A percentile compares a stretch with the other conserved stretches of the same genome.
Evolutionary conservation across 2,329 filamentous ascomycete genomes (phyloP).

Genomic region (Thielaviopsis punctulata): DNA sequence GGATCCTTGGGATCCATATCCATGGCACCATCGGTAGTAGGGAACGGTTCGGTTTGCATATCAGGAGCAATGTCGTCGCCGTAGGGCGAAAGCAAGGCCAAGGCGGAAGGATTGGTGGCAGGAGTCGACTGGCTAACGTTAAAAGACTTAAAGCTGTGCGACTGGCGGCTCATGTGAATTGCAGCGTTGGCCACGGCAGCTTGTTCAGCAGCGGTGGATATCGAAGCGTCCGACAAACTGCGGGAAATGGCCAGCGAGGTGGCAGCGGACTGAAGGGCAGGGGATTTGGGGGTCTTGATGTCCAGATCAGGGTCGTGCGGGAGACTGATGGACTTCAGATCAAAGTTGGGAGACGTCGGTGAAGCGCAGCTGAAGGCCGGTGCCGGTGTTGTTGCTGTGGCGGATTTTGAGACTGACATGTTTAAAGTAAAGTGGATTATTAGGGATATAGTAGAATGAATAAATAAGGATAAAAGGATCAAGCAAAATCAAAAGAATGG

Average conservation of each 20-base stretch:
- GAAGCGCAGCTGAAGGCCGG: neutral
- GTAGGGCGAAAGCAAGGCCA: neutral
- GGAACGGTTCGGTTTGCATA: constrained; percentile 9
- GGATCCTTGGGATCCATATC: constrained; percentile 32
- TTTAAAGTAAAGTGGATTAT: neutral
- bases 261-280: constrained; percentile 10
- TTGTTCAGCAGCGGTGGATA: constrained; percentile 40
- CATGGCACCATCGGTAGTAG: constrained; percentile 28
- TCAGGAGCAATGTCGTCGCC: neutral
- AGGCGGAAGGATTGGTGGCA: neutral
- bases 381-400: neutral
- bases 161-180: constrained; percentile 10
- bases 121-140: constrained; percentile 1
- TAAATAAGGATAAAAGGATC: neutral
- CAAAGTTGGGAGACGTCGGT: neutral
- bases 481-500: too few species aligned
- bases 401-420: neutral
- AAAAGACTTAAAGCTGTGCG: constrained; percentile 10
- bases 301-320: neutral
- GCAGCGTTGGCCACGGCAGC: constrained; percentile 22
- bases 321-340: neutral
- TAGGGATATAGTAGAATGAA: neutral
- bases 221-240: constrained; percentile 24
- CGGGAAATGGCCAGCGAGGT: constrained; percentile 11
- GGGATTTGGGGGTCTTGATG: constrained; percentile 9